Base-by-base conservation (phyloP, 2,329 filamentous ascomycete species). In the Alternaria sp. region DNA sequence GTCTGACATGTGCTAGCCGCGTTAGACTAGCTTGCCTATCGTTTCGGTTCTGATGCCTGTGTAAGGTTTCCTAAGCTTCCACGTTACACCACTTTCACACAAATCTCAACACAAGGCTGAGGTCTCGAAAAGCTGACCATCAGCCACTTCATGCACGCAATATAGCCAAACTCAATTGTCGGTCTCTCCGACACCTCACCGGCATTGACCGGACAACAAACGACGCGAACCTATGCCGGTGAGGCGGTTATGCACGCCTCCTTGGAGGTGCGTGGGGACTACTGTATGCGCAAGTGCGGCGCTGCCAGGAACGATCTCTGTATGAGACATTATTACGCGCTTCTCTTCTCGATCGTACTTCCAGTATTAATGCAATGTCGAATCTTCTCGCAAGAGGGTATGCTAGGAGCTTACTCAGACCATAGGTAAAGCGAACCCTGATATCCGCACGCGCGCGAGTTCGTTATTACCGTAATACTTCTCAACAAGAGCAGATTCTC, bases 51-150 rank as follows among this genome's bases (percentile, higher is more conserved):
- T 56, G 54, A 50, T 54, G 55, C 51, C 59, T 59, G 49, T 28
- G 26, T 40, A 49, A 53, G 50, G 53, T 59, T 59, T 53, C 57
- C 58, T 30, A 60, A 59, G 21, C 67, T 61, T 56, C 57, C 61
- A 61, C 52, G 21, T 44, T 25, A 52, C 59, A 63, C 47, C 40
- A 32, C 45, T 43, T 57, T 46, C 21, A 57, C 32, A 30, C 40
- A 25, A 56, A 32, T 28, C 19, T 21, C 28, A 12, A 43, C 11
- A 15, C 55, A 49, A 50, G 57, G 19, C 49, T 46, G 26, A 25
- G 5, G 5, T 23, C 43, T 54, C 49, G 23, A 46, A 51, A 59
- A 53, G 57, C 36, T 23, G 49, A 36, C 49, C 28, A 19, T 51
- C 28, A 21, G 49, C 49, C 28, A 23, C 44, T 23, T 51, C 21